Base-by-base conservation (phyloP, 2,329 filamentous ascomycete species). In the Colletotrichum higginsianum region DNA sequence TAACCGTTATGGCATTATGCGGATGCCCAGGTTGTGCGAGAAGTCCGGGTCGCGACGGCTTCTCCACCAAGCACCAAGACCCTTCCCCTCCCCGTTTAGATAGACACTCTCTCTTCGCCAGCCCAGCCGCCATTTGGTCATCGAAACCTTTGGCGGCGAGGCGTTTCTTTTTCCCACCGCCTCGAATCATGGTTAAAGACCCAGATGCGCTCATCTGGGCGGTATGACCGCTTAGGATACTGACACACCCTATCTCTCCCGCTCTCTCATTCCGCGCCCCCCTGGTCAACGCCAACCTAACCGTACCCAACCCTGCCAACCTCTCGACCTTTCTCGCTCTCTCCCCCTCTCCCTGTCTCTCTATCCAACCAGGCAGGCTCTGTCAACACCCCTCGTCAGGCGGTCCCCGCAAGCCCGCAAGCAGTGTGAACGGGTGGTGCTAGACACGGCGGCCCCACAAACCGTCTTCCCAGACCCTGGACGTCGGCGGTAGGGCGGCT, bases 401-500 rank as follows among this genome's bases (percentile, higher is more conserved):
- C 69, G 60, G 66, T 68, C 60, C 69, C 69, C 69, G 58, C 68
- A 68, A 47, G 52, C 30, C 69, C 65, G 52, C n/a, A 23, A 42
- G 35, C 35, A 58, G 44, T 58, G 50, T 52, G 64, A 68, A 47
- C 65, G 65, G 69, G 61, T 49, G 44, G 68, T 47, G 66, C 47
- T 47, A 55, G 58, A 44, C 65, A 64, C 49, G 40, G 40, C 69
- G 69, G 69, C 69, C 69, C 69, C 69, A 72, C 69, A 72, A 72
- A 72, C 69, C 69, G 69, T 69, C 38, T 72, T 60, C 58, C 69
- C 53, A 64, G 60, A 72, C 46, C 69, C 69, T 69, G 50, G 65
- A 38, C 53, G 50, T 26, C 65, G 65, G 69, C 69, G 69, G 69
- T 69, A 72, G 64, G 69, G 69, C 69, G 69, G 69, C 69, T 72